phyloP scores from a whole-genome alignment of 1,139 yeast genomes.

The Pichia sp. region DNA sequence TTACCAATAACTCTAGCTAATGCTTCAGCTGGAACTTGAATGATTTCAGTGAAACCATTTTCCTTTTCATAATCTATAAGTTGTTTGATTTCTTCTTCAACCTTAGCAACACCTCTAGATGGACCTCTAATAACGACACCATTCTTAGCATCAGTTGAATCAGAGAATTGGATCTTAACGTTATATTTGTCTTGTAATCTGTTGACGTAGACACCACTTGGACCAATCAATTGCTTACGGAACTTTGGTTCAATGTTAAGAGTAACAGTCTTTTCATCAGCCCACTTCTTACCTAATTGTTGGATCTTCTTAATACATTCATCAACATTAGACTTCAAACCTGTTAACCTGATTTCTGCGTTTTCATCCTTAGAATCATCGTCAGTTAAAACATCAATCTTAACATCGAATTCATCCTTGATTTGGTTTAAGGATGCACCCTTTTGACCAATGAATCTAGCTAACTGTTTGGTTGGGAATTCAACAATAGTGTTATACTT shows the following conservation, averaged over 20 bases:
- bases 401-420: constrained; percentile 77
- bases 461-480: constrained; percentile 66
- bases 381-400: constrained; percentile 58
- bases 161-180: constrained; percentile 79
- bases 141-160: constrained; percentile 35
- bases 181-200: constrained; percentile 88
- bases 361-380: constrained; percentile 23
- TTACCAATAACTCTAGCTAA: constrained; percentile 89
- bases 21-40: constrained; percentile 69
- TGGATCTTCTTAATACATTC: constrained; percentile 64
- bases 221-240: constrained; percentile 84
- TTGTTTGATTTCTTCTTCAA: constrained; percentile 83
- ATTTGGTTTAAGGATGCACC: constrained; percentile 72
- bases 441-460: constrained; percentile 86
- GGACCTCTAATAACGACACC: constrained; percentile 84
- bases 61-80: constrained; percentile 85
- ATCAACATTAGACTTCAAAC: constrained; percentile 77
- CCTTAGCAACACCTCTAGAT: constrained; percentile 82
- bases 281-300: constrained; percentile 69
- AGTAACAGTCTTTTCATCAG: constrained; percentile 71
- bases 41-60: constrained; percentile 65
- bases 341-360: constrained; percentile 55
- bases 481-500: constrained; percentile 52
- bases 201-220: constrained; percentile 76
- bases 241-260: constrained; percentile 71